Percentiles rank a stretch among this genome's conserved stretches.
Evolutionary conservation across 768 basidiomycete genomes (phyloP).

Genomic region (Termitomyces heimii): DNA sequence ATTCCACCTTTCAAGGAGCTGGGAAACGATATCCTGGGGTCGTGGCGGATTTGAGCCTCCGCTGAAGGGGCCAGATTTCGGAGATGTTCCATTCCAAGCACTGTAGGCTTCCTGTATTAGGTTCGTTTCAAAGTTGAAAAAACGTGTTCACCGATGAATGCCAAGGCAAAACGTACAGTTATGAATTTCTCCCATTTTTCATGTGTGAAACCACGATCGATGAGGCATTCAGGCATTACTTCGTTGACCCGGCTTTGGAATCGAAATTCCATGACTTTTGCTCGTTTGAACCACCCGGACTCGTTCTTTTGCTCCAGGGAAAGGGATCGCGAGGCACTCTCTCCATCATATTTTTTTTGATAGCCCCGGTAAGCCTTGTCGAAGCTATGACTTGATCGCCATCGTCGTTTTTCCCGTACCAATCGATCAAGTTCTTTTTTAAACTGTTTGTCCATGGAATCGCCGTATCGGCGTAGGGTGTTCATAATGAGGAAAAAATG

Average conservation of each 20-base stretch:
- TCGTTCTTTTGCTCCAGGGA: not conserved
- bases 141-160: not conserved
- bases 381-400: not conserved
- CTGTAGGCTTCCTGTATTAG: slow-evolving; percentile 12
- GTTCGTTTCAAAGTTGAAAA: not conserved
- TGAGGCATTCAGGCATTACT: slow-evolving; percentile 10
- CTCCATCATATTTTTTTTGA: not conserved
- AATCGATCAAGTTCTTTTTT: not conserved
- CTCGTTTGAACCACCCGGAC: slow-evolving; percentile 3
- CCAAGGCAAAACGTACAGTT: slow-evolving; percentile 7
- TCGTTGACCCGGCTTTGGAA: slow-evolving; percentile 8
- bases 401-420: not conserved
- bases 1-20: slow-evolving; percentile 15
- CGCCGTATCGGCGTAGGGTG: slow-evolving; percentile 51
- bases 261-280: slow-evolving; percentile 17
- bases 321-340: not conserved
- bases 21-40: slow-evolving; percentile 19
- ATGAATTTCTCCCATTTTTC: slow-evolving; percentile 17
- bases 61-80: not conserved
- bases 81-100: slow-evolving; percentile 12
- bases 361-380: not conserved
- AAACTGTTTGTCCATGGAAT: slow-evolving; percentile 26
- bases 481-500: slow-evolving; percentile 46
- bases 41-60: not conserved
- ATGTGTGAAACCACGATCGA: slow-evolving; percentile 6